Evolutionary conservation across 345 rosid genomes (phyloP), one percentile per base, ranked within the genome.

Genomic region (Erodium maritimum): DNA sequence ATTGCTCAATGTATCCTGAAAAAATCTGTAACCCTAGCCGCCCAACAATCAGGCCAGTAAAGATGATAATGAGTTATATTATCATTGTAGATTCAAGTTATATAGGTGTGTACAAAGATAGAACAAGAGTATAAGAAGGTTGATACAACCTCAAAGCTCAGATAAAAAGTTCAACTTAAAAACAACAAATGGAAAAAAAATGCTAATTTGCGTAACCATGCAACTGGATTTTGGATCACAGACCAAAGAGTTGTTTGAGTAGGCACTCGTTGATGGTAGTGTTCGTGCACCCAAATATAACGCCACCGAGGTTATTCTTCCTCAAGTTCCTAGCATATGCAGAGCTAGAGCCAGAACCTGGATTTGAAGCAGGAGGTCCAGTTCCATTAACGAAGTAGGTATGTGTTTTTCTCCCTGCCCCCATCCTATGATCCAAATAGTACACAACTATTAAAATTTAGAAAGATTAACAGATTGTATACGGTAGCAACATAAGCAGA

Each of bases 231-330:
- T 21, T 23, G 33, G 58, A 58, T 57, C 58, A 68, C 79, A 60
- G 34, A 86, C 96, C 96, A 57, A 89, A 89, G 54, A 90, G 65
- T 57, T 84, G 82, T 56, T 73, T 81, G 0, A 61, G 65, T 25
- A 86, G 42, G 54, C 97, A 90, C 66, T 86, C 95, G 21, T 68
- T 60, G 23, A 86, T 59, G 23, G 88, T 84, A 52, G 7, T 51
- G 14, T 80, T 70, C 23, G 64, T 84, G 77, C 88, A 82, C 52
- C 96, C 96, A 66, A 84, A 90, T 18, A 86, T 74, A 4, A 84
- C 90, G 42, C 82, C 95, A 5, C 82, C 91, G 14, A 90, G 85
- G 59, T 82, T 71, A 51, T 59, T 60, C 71, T 77, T 78, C n/a
- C 60, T 62, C 56, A 86, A 59, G 65, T 78, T 78, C 76, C 95